phyloP scores from a whole-genome alignment of 371 early-diverging fungal species.

The Mortierella sp. region DNA sequence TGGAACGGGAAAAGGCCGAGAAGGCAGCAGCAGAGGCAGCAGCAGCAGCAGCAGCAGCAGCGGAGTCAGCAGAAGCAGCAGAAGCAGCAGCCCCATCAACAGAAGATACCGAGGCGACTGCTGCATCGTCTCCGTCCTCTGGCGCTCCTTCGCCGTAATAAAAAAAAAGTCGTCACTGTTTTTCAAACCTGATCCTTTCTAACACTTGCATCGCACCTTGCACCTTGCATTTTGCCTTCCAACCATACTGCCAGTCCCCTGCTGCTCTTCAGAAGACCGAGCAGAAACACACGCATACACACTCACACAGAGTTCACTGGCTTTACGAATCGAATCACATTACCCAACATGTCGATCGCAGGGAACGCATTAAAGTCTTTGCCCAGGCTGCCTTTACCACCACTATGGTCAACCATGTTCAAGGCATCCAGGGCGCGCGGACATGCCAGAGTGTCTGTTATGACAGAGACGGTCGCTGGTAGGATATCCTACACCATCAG shows the following conservation, averaged over 20 bases:
- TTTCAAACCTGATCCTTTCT: neutral
- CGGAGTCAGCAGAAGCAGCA: neutral
- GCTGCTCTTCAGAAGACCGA: too few relatives aligned
- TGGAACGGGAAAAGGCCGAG: slow-evolving; percentile 25
- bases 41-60: slow-evolving; percentile 4
- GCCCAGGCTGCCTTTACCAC: slow-evolving; percentile 26
- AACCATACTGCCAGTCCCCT: too few relatives aligned
- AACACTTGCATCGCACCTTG: too few relatives aligned
- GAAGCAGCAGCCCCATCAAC: neutral
- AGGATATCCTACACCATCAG: slow-evolving; percentile 4
- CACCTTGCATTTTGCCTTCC: too few relatives aligned
- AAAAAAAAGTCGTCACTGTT: neutral
- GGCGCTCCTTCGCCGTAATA: neutral
- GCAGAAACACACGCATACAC: too few relatives aligned
- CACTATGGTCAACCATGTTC: slow-evolving; percentile 26
- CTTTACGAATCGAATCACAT: neutral
- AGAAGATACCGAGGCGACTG: neutral
- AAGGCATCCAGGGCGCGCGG: slow-evolving; percentile 40
- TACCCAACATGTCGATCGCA: slow-evolving; percentile 12
- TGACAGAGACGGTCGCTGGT: slow-evolving; percentile 41
- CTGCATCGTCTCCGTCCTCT: neutral
- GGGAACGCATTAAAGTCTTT: slow-evolving; percentile 19
- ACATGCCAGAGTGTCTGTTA: slow-evolving; percentile 36
- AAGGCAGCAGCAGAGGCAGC: slow-evolving; percentile 15
- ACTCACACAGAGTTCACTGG: too few relatives aligned